Evolutionary conservation across 306 rosid genomes (phyloP), one percentile per base, ranked within the genome.

Genomic region (Vigna trinervia): DNA sequence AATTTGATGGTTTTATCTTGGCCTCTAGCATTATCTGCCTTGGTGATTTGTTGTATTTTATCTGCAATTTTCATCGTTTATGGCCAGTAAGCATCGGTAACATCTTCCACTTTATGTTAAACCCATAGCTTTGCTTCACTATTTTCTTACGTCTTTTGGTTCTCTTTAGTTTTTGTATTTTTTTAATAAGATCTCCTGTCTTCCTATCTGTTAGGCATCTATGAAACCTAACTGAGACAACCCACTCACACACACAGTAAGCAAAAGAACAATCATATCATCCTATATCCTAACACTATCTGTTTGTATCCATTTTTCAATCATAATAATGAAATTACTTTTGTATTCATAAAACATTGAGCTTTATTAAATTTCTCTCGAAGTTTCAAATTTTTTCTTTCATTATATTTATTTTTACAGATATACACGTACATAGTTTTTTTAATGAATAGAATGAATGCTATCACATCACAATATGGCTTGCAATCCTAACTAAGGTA

Each of bases 11-110:
- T 73, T 66, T 75, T 92, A 67, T 90, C 97, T 81, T 87, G 96
- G 96, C 96, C 97, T 73, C 88, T 92, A 32, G 90, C 96, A 78
- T 69, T 88, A 59, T 92, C 97, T 56, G 78, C 92, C 64, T 73
- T 92, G 90, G 85, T 85, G 80, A 88, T 87, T 73, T 90, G 97
- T 76, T 80, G 80, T 64, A 56, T 82, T 52, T 77, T 90, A 64
- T 90, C 92, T 63, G 82, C 83, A 76, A 83, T 83, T 68, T 92
- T 92, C 83, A 69, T 89, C 46, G 76, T 89, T 76, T 89, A 87
- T 89, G 86, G 89, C 77, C 80, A 67, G 97, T 89, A 86, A 70
- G 93, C 83, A 69, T 78, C 64, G 68, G 68, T 19, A 22, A 68
- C 83, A 14, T 79, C 64, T 71, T 61, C 71, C 15, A 1, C 20